Conservation (phyloP, 192 early-diverging fungal genomes). For the Coemansia sp. region DNA sequence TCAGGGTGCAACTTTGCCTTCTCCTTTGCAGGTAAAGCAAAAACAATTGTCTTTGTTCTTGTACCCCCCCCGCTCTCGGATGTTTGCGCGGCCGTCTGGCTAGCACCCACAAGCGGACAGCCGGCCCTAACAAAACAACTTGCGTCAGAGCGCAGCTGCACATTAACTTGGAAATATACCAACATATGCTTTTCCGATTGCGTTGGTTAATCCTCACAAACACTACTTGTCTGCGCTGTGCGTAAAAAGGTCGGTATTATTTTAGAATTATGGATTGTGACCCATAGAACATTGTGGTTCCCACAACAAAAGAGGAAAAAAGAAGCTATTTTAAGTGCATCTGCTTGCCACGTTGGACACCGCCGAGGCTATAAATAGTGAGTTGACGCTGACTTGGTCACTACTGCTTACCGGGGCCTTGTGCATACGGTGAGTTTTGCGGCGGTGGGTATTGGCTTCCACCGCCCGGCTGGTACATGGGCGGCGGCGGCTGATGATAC, state of each 20-base stretch:
- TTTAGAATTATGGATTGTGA: background rate
- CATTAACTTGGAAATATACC: background rate
- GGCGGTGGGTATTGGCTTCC: slow-evolving; percentile 10
- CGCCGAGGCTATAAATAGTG: background rate
- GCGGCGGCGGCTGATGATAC: slow-evolving; percentile 18
- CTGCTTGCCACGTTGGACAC: background rate
- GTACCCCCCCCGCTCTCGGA: background rate
- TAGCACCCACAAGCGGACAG: background rate
- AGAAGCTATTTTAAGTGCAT: background rate
- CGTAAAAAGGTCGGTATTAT: no score
- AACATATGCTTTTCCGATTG: no score
- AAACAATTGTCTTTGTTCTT: background rate
- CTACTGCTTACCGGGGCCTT: slow-evolving; percentile 9
- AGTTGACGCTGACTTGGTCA: background rate
- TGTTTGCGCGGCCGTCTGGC: background rate
- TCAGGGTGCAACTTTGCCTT: background rate
- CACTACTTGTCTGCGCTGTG: no score
- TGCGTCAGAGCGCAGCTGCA: background rate
- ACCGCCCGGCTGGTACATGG: slow-evolving; percentile 19
- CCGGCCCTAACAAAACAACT: background rate
- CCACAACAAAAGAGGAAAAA: slow-evolving; percentile 4
- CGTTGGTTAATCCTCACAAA: no score
- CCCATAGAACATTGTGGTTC: background rate
- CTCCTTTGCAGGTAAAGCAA: background rate
- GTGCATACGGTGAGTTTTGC: background rate